Conservation (phyloP, 73 alveolate species). For the Paramecium sonneborni region DNA sequence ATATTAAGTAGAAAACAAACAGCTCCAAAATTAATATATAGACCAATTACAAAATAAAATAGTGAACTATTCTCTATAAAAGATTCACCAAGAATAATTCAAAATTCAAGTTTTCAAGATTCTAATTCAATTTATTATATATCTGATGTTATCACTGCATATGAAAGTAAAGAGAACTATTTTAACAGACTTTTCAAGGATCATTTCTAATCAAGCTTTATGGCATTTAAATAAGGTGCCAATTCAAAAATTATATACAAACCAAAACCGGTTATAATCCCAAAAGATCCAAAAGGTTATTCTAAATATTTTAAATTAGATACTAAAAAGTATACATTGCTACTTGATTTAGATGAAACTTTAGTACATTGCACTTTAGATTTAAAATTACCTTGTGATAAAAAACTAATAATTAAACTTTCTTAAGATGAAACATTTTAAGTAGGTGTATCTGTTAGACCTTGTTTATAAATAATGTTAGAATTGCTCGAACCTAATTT, state of each 20-base stretch:
- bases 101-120: not conserved
- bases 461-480: slow-evolving; percentile 18
- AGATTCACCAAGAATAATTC: not conserved
- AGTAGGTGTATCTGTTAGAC: slow-evolving; percentile 55
- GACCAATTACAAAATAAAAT: not conserved
- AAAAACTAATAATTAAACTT: not conserved
- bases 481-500: slow-evolving; percentile 60
- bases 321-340: slow-evolving; percentile 63
- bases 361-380: slow-evolving; percentile 58
- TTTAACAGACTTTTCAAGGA: slow-evolving; percentile 42
- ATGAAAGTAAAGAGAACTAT: slow-evolving; percentile 22
- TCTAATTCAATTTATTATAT: not conserved
- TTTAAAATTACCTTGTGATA: slow-evolving; percentile 12
- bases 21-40: not conserved
- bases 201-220: slow-evolving; percentile 15
- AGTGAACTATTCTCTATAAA: not conserved
- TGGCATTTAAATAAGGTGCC: not conserved
- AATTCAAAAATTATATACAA: not conserved
- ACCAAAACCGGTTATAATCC: slow-evolving; percentile 35
- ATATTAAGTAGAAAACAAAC: not conserved
- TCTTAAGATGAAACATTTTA: slow-evolving; percentile 10
- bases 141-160: not conserved
- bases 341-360: slow-evolving; percentile 66
- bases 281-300: slow-evolving; percentile 4
- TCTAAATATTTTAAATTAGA: slow-evolving; percentile 13